These are phyloP conservation scores for Rickenella mellea DNA, from an alignment of 768 basidiomycete species.

Conservation along the genomic window DNA sequence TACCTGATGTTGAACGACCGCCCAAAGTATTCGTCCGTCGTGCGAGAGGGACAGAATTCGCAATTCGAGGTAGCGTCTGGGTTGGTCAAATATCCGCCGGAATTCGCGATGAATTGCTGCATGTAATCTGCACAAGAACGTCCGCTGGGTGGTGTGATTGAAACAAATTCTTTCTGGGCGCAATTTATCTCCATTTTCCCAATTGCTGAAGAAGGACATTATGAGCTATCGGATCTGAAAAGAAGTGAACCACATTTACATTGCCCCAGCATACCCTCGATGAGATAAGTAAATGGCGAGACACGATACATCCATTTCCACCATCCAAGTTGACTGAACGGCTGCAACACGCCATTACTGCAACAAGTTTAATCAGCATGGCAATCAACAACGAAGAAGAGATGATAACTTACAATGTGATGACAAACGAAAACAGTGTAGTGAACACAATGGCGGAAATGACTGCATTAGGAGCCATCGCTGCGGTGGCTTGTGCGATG, in stretches of 20 bases:
- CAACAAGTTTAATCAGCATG: not conserved
- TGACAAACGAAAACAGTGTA: slow-evolving; percentile 28
- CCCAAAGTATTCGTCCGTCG: slow-evolving; percentile 50
- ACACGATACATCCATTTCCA: slow-evolving; percentile 33
- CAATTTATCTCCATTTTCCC: slow-evolving; percentile 45
- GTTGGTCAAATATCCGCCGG: slow-evolving; percentile 41
- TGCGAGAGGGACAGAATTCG: slow-evolving; percentile 45
- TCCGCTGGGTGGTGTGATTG: slow-evolving; percentile 36
- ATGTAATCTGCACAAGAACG: slow-evolving; percentile 40
- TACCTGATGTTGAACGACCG: slow-evolving; percentile 54
- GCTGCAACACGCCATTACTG: slow-evolving; percentile 41
- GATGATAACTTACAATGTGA: slow-evolving; percentile 29
- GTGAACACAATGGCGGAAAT: slow-evolving; percentile 30
- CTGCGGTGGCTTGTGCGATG: slow-evolving; percentile 30
- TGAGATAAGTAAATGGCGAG: slow-evolving; percentile 27
- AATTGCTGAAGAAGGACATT: slow-evolving; percentile 27
- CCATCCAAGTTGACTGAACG: slow-evolving; percentile 31
- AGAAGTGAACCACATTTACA: not conserved
- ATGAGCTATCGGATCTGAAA: not conserved
- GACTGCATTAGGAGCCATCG: slow-evolving; percentile 30
- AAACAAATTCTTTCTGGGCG: slow-evolving; percentile 47
- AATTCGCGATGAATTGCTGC: slow-evolving; percentile 25
- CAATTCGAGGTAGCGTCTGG: slow-evolving; percentile 28
- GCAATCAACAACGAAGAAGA: not conserved
- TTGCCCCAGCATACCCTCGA: slow-evolving; percentile 22